phyloP scores from a whole-genome alignment of 306 rosid genomes.

The Arachis stenosperma region DNA sequence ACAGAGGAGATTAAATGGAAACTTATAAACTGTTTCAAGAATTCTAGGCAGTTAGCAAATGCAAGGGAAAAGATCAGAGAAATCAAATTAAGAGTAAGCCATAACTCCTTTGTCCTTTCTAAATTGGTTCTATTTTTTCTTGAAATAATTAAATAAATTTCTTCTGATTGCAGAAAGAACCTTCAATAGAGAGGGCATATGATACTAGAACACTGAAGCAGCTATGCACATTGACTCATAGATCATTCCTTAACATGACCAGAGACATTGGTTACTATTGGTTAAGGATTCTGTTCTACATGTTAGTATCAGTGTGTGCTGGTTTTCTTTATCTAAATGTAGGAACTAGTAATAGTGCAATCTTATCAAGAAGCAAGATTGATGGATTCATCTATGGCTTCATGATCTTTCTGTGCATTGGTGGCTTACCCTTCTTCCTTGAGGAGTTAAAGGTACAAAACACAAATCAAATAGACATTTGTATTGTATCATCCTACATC shows the following conservation, averaged over 20 bases:
- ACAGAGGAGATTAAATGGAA: slow-evolving; percentile 38
- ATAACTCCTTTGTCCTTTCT: background rate
- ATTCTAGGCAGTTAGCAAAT: slow-evolving; percentile 34
- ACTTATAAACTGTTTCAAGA: slow-evolving; percentile 36
- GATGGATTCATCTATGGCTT: slow-evolving; percentile 68
- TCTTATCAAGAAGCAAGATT: slow-evolving; percentile 65
- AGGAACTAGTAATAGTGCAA: slow-evolving; percentile 54
- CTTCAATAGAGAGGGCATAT: slow-evolving; percentile 41
- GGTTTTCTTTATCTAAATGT: slow-evolving; percentile 60
- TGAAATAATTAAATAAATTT: too few relatives aligned
- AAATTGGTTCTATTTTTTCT: too few relatives aligned
- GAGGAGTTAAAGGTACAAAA: slow-evolving; percentile 77
- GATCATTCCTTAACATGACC: slow-evolving; percentile 73
- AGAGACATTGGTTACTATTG: slow-evolving; percentile 82
- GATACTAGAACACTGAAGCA: slow-evolving; percentile 65
- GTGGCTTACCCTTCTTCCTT: slow-evolving; percentile 81
- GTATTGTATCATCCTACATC: background rate
- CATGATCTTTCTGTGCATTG: slow-evolving; percentile 70
- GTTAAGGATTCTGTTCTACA: slow-evolving; percentile 60
- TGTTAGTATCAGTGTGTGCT: slow-evolving; percentile 44
- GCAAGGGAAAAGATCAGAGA: slow-evolving; percentile 28
- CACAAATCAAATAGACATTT: background rate
- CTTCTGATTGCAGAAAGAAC: slow-evolving; percentile 49
- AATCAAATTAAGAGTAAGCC: slow-evolving; percentile 32
- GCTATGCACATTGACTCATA: slow-evolving; percentile 55